phyloP scores from a whole-genome alignment of 106 monocot species.

The Dendrobium huoshanense region DNA sequence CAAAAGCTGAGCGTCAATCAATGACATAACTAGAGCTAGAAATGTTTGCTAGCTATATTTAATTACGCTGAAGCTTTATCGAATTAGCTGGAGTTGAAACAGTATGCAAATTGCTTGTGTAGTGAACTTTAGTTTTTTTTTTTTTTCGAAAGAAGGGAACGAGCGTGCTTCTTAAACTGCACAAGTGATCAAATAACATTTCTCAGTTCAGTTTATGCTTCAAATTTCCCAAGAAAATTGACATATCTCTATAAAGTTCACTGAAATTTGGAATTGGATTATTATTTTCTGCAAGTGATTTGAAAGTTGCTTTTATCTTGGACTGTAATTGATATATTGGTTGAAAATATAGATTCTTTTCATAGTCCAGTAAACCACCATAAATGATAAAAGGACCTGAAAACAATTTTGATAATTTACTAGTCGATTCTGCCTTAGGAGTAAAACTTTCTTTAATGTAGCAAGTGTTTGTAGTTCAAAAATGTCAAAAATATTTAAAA shows the following conservation, averaged over 20 bases:
- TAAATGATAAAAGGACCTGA: conserved; percentile 5
- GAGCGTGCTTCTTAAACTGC: no score
- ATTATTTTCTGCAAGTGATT: conserved; percentile 23
- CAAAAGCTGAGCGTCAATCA: conserved; percentile 7
- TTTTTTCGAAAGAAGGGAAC: no score
- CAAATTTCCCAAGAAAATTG: no score
- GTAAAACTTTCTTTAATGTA: neutral
- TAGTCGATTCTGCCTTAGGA: neutral
- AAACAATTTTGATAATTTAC: conserved; percentile 3
- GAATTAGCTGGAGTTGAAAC: no score
- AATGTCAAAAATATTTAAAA: no score
- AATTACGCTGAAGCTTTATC: neutral
- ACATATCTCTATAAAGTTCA: no score
- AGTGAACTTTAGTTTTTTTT: no score
- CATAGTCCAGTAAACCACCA: neutral
- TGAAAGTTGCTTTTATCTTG: conserved; percentile 34
- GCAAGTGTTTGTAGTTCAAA: no score
- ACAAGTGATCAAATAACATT: no score
- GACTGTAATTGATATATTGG: conserved; percentile 56
- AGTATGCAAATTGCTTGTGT: no score
- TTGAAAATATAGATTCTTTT: conserved; percentile 27
- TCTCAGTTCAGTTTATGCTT: no score
- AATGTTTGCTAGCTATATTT: conserved; percentile 7
- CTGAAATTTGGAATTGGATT: no score
- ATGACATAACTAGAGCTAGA: neutral